Percentiles rank a stretch among this genome's conserved stretches.
Evolutionary conservation across 257 asterid species (phyloP).

Genomic region (Oldenlandia corymbosa): DNA sequence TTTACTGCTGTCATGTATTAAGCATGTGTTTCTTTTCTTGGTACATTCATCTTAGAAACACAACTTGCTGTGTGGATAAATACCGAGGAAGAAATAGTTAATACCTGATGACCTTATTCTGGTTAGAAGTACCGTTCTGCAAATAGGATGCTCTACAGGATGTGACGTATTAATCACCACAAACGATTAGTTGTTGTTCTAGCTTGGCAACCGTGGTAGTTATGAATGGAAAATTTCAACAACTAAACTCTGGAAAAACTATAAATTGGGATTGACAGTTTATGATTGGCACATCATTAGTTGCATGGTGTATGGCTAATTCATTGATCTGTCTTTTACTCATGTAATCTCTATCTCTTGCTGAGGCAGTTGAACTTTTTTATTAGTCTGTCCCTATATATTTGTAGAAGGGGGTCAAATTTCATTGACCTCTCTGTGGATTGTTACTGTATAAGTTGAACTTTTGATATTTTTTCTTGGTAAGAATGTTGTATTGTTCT

Average conservation of each 20-base stretch:
- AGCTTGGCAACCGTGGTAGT: not conserved
- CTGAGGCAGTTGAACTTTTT: not conserved
- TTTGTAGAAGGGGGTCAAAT: not conserved
- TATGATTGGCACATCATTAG: not conserved
- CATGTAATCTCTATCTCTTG: not conserved
- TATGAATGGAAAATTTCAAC: too few relatives aligned
- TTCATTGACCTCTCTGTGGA: not conserved
- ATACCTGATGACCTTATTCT: not conserved
- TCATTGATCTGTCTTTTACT: not conserved
- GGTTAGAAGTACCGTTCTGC: not conserved
- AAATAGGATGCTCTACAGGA: not conserved
- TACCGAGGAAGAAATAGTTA: too few relatives aligned
- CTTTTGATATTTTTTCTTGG: not conserved
- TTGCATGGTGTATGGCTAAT: not conserved
- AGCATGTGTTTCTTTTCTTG: too few relatives aligned
- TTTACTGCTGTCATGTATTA: not conserved
- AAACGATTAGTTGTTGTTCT: not conserved
- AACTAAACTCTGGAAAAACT: too few relatives aligned
- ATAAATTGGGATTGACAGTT: not conserved
- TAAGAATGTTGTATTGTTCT: not conserved
- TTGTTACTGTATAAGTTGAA: not conserved
- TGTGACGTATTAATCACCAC: not conserved
- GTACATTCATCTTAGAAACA: not conserved
- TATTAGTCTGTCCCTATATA: too few relatives aligned
- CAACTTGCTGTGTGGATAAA: not conserved